A percentile compares a stretch with the other conserved stretches of the same genome.
phyloP scores from a whole-genome alignment of 352 stramenopile genomes.

The Thalassiosira mediterranea region DNA sequence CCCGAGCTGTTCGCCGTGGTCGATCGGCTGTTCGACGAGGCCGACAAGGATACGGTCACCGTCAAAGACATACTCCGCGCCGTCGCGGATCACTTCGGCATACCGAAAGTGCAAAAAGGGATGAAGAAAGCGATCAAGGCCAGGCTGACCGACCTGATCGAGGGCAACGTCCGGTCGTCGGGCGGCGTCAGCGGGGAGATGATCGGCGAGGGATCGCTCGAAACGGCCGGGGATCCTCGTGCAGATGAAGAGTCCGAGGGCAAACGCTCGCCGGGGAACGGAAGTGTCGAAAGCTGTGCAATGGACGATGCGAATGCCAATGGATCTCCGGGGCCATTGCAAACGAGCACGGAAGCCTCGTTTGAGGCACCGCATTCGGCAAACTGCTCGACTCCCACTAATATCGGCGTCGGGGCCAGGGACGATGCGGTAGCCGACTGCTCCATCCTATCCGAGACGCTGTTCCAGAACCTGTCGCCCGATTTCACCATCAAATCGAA shows the following conservation, averaged over 20 bases:
- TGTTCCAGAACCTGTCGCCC: constrained; percentile 52
- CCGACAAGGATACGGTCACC: constrained; percentile 44
- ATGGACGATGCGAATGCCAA: not conserved
- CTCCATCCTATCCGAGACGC: constrained; percentile 11
- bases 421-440: constrained; percentile 7
- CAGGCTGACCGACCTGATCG: constrained; percentile 49
- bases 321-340: not conserved
- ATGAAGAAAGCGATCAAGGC: constrained; percentile 47
- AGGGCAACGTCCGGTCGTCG: constrained; percentile 11
- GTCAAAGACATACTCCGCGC: constrained; percentile 42
- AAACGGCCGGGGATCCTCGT: not conserved
- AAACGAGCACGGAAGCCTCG: no score
- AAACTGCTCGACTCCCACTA: not conserved
- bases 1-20: constrained; percentile 33
- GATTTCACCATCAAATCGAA: constrained; percentile 38
- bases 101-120: constrained; percentile 36
- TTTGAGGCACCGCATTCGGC: no score
- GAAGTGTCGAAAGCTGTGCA: not conserved
- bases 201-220: not conserved
- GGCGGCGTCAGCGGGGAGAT: not conserved
- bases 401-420: not conserved
- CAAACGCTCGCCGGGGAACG: not conserved
- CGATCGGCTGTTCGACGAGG: constrained; percentile 42
- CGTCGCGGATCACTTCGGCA: constrained; percentile 34
- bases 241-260: not conserved